These are phyloP conservation scores for Oehlia diaphana DNA, from an alignment of 192 early-diverging fungal species.

Conservation along the genomic window DNA sequence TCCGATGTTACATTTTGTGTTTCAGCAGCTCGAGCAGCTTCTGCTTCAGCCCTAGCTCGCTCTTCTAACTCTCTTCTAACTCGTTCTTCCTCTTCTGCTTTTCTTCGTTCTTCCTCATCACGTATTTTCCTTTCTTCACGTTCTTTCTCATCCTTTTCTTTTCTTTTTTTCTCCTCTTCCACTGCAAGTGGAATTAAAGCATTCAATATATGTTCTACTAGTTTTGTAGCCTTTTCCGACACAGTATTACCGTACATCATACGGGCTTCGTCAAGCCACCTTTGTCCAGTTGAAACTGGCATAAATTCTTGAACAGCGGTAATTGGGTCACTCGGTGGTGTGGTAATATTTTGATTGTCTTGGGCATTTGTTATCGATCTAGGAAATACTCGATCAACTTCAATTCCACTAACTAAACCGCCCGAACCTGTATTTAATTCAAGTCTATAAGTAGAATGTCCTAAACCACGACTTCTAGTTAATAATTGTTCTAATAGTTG, in stretches of 20 bases:
- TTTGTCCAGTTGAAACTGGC: slow-evolving; percentile 68
- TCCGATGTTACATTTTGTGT: not conserved
- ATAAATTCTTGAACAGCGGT: slow-evolving; percentile 68
- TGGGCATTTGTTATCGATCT: slow-evolving; percentile 20
- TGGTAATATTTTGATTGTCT: slow-evolving; percentile 19
- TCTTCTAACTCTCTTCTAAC: slow-evolving; percentile 50
- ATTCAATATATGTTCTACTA: slow-evolving; percentile 68
- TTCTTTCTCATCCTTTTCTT: slow-evolving; percentile 57
- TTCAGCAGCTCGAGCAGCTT: not conserved
- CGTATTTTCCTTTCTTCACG: slow-evolving; percentile 44
- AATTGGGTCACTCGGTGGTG: slow-evolving; percentile 41
- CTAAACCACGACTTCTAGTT: slow-evolving; percentile 34
- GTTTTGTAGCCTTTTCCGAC: slow-evolving; percentile 57
- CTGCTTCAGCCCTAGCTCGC: slow-evolving; percentile 33
- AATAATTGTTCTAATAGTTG: slow-evolving; percentile 55
- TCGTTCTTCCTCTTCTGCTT: slow-evolving; percentile 31
- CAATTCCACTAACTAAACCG: slow-evolving; percentile 40
- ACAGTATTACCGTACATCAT: slow-evolving; percentile 72
- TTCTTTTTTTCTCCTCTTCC: slow-evolving; percentile 60
- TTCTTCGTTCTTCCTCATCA: slow-evolving; percentile 59
- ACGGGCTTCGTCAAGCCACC: slow-evolving; percentile 86
- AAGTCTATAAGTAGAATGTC: slow-evolving; percentile 37
- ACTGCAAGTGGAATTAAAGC: slow-evolving; percentile 73
- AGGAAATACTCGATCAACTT: slow-evolving; percentile 34
- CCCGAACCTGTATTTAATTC: slow-evolving; percentile 36